Conservation (phyloP, 345 rosid species). For the Salix koriyanagi region DNA sequence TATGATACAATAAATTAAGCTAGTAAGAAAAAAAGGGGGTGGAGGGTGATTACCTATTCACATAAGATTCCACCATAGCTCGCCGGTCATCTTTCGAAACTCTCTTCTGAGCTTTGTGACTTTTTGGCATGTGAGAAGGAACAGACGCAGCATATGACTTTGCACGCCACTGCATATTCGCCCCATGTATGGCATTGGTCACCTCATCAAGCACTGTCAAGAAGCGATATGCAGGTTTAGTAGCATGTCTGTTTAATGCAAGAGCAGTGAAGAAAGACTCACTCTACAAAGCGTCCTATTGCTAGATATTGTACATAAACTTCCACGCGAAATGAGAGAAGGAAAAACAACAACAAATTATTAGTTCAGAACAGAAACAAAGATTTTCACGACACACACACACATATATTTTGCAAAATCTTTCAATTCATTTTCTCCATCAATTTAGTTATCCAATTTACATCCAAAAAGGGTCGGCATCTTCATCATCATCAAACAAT, state of each 20-base stretch:
- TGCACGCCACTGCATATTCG: slow-evolving; percentile 24
- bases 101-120: slow-evolving; percentile 12
- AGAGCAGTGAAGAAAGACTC: background rate
- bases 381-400: too few species aligned
- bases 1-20: too few species aligned
- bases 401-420: too few species aligned
- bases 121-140: slow-evolving; percentile 29
- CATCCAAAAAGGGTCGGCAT: too few species aligned
- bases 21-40: background rate
- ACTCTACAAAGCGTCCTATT: background rate
- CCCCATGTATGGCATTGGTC: slow-evolving; percentile 1
- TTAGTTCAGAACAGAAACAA: too few species aligned
- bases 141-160: slow-evolving; percentile 36
- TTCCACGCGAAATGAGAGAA: too few species aligned
- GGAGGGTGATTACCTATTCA: slow-evolving; percentile 20
- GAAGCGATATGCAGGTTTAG: background rate
- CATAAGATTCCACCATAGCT: slow-evolving; percentile 41
- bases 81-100: slow-evolving; percentile 39
- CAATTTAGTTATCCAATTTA: too few species aligned
- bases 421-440: too few species aligned
- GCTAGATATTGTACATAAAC: too few species aligned
- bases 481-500: too few species aligned
- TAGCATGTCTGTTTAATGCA: background rate
- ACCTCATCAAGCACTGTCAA: slow-evolving; percentile 16
- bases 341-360: too few species aligned